Percentiles rank a stretch among this genome's conserved stretches.
These are phyloP conservation scores for Clitopilus passeckerianus DNA, from an alignment of 768 basidiomycete species.

Conservation along the genomic window DNA sequence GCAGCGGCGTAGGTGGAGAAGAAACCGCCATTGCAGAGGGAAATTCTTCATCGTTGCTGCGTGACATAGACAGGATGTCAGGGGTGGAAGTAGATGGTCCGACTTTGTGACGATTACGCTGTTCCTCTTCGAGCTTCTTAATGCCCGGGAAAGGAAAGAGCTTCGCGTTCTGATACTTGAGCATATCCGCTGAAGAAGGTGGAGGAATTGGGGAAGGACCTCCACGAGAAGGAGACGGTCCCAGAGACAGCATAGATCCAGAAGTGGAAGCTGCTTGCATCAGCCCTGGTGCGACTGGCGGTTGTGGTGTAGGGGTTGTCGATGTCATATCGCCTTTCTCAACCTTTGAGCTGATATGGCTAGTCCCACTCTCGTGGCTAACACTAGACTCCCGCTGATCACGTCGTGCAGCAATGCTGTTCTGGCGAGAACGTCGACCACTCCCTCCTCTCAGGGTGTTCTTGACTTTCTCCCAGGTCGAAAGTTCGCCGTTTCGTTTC, in stretches of 20 bases:
- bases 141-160: constrained; percentile 90
- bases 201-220: constrained; percentile 77
- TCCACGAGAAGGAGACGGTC: constrained; percentile 48
- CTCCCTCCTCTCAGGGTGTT: constrained; percentile 59
- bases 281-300: constrained; percentile 24
- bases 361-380: constrained; percentile 73
- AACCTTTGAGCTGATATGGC: constrained; percentile 50
- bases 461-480: constrained; percentile 72
- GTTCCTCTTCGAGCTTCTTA: constrained; percentile 70
- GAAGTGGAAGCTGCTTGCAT: constrained; percentile 66
- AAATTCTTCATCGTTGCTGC: constrained; percentile 44
- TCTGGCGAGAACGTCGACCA: constrained; percentile 76
- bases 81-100: constrained; percentile 41
- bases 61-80: constrained; percentile 36
- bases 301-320: constrained; percentile 26
- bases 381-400: constrained; percentile 69
- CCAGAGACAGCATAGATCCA: constrained; percentile 62
- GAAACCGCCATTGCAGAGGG: constrained; percentile 38
- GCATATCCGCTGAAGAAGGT: constrained; percentile 63
- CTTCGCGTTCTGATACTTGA: constrained; percentile 74
- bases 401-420: constrained; percentile 64
- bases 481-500: constrained; percentile 55
- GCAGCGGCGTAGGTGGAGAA: constrained; percentile 41
- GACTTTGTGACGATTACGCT: constrained; percentile 47
- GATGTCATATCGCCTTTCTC: constrained; percentile 42